A percentile compares a stretch with the other conserved stretches of the same genome.
Evolutionary conservation across 2,329 filamentous ascomycete genomes (phyloP).

Genomic region (Sporothrix globosa): DNA sequence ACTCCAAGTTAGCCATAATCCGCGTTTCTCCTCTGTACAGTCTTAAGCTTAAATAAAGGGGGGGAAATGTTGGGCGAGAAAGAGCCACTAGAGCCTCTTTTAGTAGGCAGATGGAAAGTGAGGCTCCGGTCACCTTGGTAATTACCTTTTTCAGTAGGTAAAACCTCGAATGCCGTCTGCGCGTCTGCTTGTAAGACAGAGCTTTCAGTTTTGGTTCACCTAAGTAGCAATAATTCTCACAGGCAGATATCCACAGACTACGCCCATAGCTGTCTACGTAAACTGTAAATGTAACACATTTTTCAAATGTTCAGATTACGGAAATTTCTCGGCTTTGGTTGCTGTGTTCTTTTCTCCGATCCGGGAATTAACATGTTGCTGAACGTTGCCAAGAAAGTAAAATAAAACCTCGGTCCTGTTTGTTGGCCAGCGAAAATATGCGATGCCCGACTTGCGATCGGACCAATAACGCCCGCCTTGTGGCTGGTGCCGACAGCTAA

Average conservation of each 20-base stretch:
- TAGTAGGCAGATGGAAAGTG: background rate
- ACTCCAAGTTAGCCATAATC: background rate
- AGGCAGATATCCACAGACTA: too few species aligned
- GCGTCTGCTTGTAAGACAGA: background rate
- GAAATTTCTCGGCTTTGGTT: background rate
- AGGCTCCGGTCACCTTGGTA: background rate
- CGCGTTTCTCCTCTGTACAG: constrained; percentile 9
- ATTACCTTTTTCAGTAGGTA: background rate
- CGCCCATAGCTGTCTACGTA: too few species aligned
- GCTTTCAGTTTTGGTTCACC: background rate
- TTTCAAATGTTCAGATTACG: background rate
- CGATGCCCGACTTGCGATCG: background rate
- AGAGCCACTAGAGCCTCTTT: background rate
- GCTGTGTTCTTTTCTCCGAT: background rate
- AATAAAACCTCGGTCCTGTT: background rate
- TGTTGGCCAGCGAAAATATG: background rate
- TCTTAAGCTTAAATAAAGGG: too few species aligned
- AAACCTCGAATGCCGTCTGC: background rate
- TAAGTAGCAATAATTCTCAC: too few species aligned
- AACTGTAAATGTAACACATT: too few species aligned
- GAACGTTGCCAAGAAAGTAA: background rate
- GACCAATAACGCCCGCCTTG: background rate
- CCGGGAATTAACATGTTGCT: background rate
- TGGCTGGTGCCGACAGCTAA: too few species aligned
- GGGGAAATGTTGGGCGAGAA: background rate